Base-by-base conservation (phyloP, 108 stramenopile species). In the Cyclotella kingstonii region DNA sequence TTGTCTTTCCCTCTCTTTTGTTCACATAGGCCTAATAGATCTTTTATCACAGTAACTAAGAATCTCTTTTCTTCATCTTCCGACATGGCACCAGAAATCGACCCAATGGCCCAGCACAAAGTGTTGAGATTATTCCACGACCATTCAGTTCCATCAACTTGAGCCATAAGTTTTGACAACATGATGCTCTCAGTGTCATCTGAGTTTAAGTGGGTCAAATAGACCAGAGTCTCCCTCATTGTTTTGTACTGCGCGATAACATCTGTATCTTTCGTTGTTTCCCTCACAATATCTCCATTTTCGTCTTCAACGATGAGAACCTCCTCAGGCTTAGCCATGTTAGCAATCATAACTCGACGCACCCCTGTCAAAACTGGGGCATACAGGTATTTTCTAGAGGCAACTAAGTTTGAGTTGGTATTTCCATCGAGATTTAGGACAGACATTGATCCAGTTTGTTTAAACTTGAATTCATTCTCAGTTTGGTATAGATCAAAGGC, bases 261-360 rank as follows among this genome's bases (percentile, higher is more conserved):
- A 65, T 98, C 97, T 2, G 97, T 98, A 63, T 98, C 99, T 72
- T 96, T 97, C 48, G 95, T 96, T 15, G 88, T 89, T 78, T 96
- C 95, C 41, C 98, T 82, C 12, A 96, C 96, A 63, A 97, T 94
- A 70, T 98, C 95, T 39, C 99, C 99, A 61, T 97, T 95, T 60
- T 98, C 99, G 68, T 98, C 97, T 70, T 98, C 97, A 2, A 98
- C 97, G 68, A 99, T 91, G 59, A 99, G 84, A 14, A 99, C 99
- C 78, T 99, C 99, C 67, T 99, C 98, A n/a, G 99, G 99, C 68
- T 98, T 98, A 59, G 96, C 96, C 99, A 99, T 99, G 64, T 87
- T 93, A 21, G 89, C 83, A 73, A 98, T 98, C 85, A 98, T 91
- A 18, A 99, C 96, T 25, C 86, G 83, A 34, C 97, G 92, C 5